These are phyloP conservation scores for Trypanosoma rangeli DNA, from an alignment of 208 protist genomes.

Conservation along the genomic window DNA sequence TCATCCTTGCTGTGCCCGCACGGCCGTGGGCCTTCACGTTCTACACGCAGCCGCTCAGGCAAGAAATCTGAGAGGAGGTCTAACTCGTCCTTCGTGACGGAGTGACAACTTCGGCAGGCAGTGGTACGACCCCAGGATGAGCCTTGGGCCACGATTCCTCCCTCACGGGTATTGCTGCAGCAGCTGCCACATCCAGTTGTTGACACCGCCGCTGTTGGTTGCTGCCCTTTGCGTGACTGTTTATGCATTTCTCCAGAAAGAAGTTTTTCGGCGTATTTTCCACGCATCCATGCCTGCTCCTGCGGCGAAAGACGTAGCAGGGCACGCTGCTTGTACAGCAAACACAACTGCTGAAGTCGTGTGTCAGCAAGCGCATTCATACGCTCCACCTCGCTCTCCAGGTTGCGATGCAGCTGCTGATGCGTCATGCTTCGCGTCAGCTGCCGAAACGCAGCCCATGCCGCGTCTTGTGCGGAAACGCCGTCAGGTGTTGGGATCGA, in stretches of 20 bases:
- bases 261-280: conserved; percentile 36
- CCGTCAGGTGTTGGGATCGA: not conserved
- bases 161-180: not conserved
- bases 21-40: not conserved
- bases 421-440: conserved; percentile 37
- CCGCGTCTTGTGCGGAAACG: not conserved
- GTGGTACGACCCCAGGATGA: conserved; percentile 13
- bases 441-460: conserved; percentile 14
- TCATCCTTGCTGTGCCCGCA: conserved; percentile 4
- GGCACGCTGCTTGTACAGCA: conserved; percentile 61
- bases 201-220: not conserved
- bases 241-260: conserved; percentile 7
- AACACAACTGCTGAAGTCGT: conserved; percentile 47
- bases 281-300: conserved; percentile 42
- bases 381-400: conserved; percentile 45
- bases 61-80: conserved; percentile 26
- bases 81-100: conserved; percentile 14
- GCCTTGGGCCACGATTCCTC: not conserved
- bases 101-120: not conserved
- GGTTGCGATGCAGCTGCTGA: conserved; percentile 41
- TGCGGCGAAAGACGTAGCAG: conserved; percentile 38
- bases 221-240: not conserved
- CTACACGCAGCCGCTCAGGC: conserved; percentile 10
- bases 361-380: conserved; percentile 44
- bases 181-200: not conserved